Conservation (phyloP, 2,329 filamentous ascomycete species). For the Lanzia echinophila region DNA sequence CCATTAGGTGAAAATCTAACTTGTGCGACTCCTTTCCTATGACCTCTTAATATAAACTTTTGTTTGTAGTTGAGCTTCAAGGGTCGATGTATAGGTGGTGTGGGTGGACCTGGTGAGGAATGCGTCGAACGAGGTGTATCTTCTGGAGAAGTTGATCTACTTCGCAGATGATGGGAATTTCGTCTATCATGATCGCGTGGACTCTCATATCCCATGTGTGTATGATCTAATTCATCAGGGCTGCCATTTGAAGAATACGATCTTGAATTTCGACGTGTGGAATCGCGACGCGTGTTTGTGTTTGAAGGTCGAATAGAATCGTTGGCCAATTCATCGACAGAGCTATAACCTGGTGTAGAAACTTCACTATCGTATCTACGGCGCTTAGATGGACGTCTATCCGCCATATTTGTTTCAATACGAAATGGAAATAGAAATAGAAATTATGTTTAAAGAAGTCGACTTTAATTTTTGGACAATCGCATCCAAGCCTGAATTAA, state of each 20-base stretch:
- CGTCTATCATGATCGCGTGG: not conserved
- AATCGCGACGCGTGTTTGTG: conserved; percentile 21
- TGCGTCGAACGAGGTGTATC: conserved; percentile 22
- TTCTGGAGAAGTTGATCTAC: conserved; percentile 18
- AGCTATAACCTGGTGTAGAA: conserved; percentile 38
- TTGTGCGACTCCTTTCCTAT: conserved; percentile 71
- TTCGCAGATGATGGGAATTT: conserved; percentile 11
- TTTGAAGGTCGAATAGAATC: conserved; percentile 30
- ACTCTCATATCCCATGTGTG: conserved; percentile 17
- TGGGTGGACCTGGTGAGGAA: conserved; percentile 18
- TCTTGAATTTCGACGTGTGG: conserved; percentile 17
- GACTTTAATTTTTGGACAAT: too few relatives aligned
- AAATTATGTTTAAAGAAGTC: too few relatives aligned
- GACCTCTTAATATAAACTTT: conserved; percentile 67
- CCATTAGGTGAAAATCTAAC: conserved; percentile 91
- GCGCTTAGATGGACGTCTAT: conserved; percentile 20
- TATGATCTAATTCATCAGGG: conserved; percentile 26
- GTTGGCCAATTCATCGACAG: conserved; percentile 38
- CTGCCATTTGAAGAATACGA: conserved; percentile 24
- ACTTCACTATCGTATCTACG: conserved; percentile 33
- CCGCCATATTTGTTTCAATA: conserved; percentile 10
- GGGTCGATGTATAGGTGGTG: conserved; percentile 21
- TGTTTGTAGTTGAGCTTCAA: conserved; percentile 39
- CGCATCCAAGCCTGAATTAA: too few relatives aligned
- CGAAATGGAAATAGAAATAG: conserved; percentile 19